Evolutionary conservation across 176 grass and related monocot species (phyloP).

Genomic region (Avena eriantha): DNA sequence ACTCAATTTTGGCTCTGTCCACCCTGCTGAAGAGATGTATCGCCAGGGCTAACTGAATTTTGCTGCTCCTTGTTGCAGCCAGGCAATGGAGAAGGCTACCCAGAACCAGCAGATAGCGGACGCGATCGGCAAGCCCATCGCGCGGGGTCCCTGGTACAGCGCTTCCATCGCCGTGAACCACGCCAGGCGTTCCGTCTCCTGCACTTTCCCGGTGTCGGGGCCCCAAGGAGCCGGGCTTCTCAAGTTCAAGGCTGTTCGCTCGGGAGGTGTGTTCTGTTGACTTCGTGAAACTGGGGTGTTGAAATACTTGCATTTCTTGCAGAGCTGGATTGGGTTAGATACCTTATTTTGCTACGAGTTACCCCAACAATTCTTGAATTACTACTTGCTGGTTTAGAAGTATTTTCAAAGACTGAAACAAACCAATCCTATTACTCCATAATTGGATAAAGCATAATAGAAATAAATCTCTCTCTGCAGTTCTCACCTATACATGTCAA

Average conservation of each 20-base stretch:
- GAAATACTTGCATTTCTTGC: not conserved
- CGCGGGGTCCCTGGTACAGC: constrained; percentile 75
- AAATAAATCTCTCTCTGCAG: not conserved
- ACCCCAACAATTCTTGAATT: not conserved
- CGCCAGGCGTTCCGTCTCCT: constrained; percentile 58
- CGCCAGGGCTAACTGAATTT: not conserved
- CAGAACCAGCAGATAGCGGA: constrained; percentile 65
- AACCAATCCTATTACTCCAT: not conserved
- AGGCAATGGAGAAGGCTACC: constrained; percentile 76
- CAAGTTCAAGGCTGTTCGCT: constrained; percentile 77
- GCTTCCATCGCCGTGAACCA: constrained; percentile 62
- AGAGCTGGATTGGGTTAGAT: not conserved
- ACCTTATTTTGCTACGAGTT: not conserved
- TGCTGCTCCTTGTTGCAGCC: constrained; percentile 52
- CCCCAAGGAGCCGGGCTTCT: constrained; percentile 73
- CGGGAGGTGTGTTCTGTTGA: constrained; percentile 48
- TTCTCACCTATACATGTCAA: not conserved
- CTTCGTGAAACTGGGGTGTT: not conserved
- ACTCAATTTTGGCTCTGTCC: not conserved
- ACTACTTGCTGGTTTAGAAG: not conserved
- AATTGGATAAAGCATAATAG: not conserved
- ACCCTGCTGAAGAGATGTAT: not conserved
- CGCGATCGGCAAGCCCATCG: constrained; percentile 66
- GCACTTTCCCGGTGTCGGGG: constrained; percentile 67
- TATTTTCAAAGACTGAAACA: not conserved